Conservation (phyloP, 1,284 basidiomycete genomes). For the Ustilago tritici region DNA sequence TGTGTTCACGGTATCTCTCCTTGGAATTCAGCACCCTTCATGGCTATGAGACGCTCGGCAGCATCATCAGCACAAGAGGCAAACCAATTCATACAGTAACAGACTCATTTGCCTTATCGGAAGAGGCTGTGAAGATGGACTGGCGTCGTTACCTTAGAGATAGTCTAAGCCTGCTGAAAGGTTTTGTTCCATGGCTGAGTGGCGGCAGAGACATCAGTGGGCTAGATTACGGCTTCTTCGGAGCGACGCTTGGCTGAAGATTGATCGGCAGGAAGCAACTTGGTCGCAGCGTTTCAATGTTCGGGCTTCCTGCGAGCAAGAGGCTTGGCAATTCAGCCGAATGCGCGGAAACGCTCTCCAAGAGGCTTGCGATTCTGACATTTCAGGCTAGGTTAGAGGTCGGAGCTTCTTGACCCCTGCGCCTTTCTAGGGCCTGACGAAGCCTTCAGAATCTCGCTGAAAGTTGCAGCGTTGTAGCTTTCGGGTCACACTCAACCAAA, state of each 20-base stretch:
- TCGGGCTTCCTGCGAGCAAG: slow-evolving; percentile 11
- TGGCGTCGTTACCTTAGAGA: not conserved
- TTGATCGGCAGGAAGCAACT: not conserved
- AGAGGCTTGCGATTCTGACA: not conserved
- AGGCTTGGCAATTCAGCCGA: slow-evolving; percentile 5
- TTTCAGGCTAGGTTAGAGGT: not conserved
- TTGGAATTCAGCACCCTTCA: not conserved
- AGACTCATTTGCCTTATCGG: not conserved
- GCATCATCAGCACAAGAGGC: not conserved
- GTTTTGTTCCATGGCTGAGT: not conserved
- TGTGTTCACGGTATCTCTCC: not conserved
- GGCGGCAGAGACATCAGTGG: not conserved
- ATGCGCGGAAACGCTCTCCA: not conserved
- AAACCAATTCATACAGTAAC: not conserved
- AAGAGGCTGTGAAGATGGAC: slow-evolving; percentile 3
- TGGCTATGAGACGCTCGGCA: not conserved
- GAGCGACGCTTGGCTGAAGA: not conserved
- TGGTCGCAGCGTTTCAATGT: not conserved
- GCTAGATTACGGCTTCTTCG: slow-evolving; percentile 4
- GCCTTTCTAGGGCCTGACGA: too few relatives aligned
- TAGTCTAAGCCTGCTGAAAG: not conserved
- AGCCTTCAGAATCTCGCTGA: too few relatives aligned
- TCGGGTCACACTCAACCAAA: not conserved
- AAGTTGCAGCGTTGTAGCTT: not conserved
- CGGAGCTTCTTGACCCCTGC: too few relatives aligned